Percentiles rank a stretch among this genome's conserved stretches.
Evolutionary conservation across 2,329 filamentous ascomycete genomes (phyloP).

Genomic region (Apiospora sp.): DNA sequence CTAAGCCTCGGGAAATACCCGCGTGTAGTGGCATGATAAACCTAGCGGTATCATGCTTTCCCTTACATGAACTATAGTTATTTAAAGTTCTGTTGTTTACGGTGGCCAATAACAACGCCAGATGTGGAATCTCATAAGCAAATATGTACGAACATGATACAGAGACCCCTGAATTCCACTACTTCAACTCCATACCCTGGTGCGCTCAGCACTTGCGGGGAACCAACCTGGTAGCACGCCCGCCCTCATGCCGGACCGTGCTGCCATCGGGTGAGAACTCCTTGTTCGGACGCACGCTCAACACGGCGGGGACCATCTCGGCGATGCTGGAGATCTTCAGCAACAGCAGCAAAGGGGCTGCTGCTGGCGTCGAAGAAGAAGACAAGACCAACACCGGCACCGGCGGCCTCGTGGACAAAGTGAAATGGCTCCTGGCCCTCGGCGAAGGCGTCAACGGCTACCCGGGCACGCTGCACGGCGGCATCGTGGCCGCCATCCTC

Average conservation of each 20-base stretch:
- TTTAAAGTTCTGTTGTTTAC: background rate
- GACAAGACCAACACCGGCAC: background rate
- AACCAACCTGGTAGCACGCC: background rate
- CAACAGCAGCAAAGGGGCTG: constrained; percentile 25
- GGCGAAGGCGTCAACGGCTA: constrained; percentile 63
- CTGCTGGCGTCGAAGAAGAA: constrained; percentile 38
- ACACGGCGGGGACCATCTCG: constrained; percentile 56
- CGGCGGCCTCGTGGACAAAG: constrained; percentile 34
- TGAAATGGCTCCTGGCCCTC: constrained; percentile 49
- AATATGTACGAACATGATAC: constrained; percentile 14
- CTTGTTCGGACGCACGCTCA: constrained; percentile 61
- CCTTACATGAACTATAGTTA: background rate
- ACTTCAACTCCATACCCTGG: constrained; percentile 54
- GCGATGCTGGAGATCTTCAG: constrained; percentile 53
- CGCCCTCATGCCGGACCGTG: constrained; percentile 40
- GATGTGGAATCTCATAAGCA: no score
- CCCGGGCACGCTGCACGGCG: constrained; percentile 62
- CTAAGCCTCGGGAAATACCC: background rate
- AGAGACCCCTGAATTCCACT: constrained; percentile 30
- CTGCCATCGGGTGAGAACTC: constrained; percentile 56
- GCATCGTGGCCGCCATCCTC: constrained; percentile 63
- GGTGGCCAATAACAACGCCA: background rate
- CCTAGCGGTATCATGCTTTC: background rate
- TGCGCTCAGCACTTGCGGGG: constrained; percentile 41
- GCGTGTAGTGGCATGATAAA: background rate